Evolutionary conservation across 2,329 filamentous ascomycete species (phyloP).

Genomic region (Cordyceps cateniannulata): DNA sequence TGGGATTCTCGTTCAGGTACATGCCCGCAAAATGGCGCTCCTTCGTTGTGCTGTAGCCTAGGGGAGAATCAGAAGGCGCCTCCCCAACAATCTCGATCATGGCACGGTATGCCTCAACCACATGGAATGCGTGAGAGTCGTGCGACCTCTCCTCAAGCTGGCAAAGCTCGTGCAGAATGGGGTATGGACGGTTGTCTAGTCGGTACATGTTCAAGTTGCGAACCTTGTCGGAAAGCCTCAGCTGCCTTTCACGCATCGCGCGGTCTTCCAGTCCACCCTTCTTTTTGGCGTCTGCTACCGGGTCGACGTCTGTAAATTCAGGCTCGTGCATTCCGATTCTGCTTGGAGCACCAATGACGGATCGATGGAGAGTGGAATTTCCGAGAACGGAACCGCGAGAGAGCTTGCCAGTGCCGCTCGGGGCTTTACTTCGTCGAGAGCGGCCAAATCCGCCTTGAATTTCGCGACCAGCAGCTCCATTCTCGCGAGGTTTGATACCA

Average conservation of each 20-base stretch:
- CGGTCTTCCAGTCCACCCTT: constrained; percentile 59
- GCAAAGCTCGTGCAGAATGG: constrained; percentile 69
- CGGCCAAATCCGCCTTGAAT: constrained; percentile 53
- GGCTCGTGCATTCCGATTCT: constrained; percentile 57
- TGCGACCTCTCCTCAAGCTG: constrained; percentile 64
- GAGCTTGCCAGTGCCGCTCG: constrained; percentile 47
- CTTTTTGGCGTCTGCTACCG: constrained; percentile 42
- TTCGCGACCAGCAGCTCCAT: constrained; percentile 37
- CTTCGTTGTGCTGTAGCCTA: constrained; percentile 58
- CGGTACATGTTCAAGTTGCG: constrained; percentile 71
- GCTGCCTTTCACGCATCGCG: constrained; percentile 76
- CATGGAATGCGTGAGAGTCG: constrained; percentile 64
- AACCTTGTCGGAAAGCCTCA: constrained; percentile 71
- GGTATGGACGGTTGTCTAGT: constrained; percentile 58
- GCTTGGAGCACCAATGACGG: constrained; percentile 77
- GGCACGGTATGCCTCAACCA: constrained; percentile 77
- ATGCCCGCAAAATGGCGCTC: constrained; percentile 70
- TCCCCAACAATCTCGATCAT: constrained; percentile 75
- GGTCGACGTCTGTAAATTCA: constrained; percentile 63
- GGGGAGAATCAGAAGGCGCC: constrained; percentile 50
- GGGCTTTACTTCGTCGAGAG: constrained; percentile 45
- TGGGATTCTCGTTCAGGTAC: constrained; percentile 69
- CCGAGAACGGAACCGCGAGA: constrained; percentile 42
- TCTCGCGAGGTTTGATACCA: constrained; percentile 64
- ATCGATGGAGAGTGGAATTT: constrained; percentile 66